phyloP scores from a whole-genome alignment of 257 asterid species.

The Nicotiana benthamiana region DNA sequence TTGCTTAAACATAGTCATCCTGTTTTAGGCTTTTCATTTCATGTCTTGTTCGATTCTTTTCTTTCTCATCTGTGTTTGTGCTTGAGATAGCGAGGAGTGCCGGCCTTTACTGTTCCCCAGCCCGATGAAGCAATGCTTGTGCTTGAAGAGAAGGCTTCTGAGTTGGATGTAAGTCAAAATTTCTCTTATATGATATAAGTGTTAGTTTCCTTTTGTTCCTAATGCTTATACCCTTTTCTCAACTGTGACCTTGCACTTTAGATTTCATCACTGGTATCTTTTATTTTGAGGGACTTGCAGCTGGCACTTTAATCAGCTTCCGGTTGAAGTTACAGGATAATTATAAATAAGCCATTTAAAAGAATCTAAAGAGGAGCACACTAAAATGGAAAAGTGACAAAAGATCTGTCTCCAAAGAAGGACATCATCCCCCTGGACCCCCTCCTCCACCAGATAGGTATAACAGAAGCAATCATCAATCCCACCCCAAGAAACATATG shows the following conservation, averaged over 20 bases:
- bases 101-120: conserved; percentile 45
- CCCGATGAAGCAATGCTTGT: conserved; percentile 43
- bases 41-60: not conserved
- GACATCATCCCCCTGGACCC: no score
- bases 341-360: no score
- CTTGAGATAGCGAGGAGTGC: conserved; percentile 31
- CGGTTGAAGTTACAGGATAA: no score
- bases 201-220: not conserved
- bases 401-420: no score
- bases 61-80: not conserved
- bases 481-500: no score
- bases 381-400: no score
- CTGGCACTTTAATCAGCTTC: not conserved
- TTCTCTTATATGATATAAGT: not conserved
- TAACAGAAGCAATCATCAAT: no score
- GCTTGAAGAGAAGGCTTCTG: conserved; percentile 35
- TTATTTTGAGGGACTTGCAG: not conserved
- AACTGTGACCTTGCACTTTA: not conserved
- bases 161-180: conserved; percentile 29
- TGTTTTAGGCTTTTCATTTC: conserved; percentile 3
- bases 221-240: not conserved
- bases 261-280: not conserved
- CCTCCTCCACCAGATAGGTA: no score
- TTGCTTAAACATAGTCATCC: not conserved
- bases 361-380: no score